phyloP scores from a whole-genome alignment of 306 rosid species.

The Corylus americana region DNA sequence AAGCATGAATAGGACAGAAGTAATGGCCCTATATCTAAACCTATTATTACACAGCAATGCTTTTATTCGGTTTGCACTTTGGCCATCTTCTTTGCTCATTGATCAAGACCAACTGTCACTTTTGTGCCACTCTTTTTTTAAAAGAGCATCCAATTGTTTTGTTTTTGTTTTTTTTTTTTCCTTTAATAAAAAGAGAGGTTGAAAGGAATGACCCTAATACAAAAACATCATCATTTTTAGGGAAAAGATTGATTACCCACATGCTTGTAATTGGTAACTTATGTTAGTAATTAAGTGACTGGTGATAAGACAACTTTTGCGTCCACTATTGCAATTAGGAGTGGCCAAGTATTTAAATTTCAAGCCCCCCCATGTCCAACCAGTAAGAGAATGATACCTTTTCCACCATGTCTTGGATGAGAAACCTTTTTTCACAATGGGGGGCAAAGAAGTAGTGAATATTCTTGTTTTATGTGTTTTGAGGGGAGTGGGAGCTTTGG shows the following conservation, averaged over 20 bases:
- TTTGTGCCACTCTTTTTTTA: neutral
- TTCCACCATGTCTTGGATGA: neutral
- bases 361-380: neutral
- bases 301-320: neutral
- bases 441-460: neutral
- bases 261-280: neutral
- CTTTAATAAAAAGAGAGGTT: neutral
- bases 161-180: neutral
- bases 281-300: neutral
- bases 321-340: neutral
- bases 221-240: neutral
- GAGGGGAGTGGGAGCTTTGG: neutral
- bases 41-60: conserved; percentile 1
- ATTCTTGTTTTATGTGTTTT: neutral
- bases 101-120: conserved; percentile 24
- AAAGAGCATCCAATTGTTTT: neutral
- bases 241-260: neutral
- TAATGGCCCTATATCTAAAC: neutral
- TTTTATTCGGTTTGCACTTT: conserved; percentile 27
- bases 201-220: neutral
- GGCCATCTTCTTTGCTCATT: conserved; percentile 21
- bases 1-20: conserved; percentile 31
- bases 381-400: neutral
- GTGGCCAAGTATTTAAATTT: neutral
- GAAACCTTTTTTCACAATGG: neutral